Evolutionary conservation across 208 protist genomes (phyloP), one percentile per base, ranked within the genome.

Genomic region (Trypanosoma caninum): DNA sequence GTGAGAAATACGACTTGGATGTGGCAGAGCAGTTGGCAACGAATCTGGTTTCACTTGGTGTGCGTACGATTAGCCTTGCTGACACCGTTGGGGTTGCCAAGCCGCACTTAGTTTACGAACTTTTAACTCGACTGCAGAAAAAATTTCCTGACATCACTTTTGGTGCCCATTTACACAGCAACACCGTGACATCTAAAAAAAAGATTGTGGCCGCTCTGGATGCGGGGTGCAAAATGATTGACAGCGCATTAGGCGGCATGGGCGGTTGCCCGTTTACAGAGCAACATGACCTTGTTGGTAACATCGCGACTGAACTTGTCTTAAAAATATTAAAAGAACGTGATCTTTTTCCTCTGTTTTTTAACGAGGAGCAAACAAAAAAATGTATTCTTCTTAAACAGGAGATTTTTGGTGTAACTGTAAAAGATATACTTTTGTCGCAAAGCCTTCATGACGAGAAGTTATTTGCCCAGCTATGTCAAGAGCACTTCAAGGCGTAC

Each of bases 221-320:
- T 27, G 55, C 59, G 10, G 67, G 67, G 7, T 78, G 72, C 50
- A 42, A 18, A 3, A 42, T 70, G 25, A 35, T 78, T 25, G 72
- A 78, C 53, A 59, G 67, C 30, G 72, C 72, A n/a, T 27, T 78
- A 2, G 66, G 72, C 7, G 72, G 72, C 7, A 78, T 78, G 72
- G 72, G 72, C 2, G 72, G 72, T 2, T 78, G 72, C 41, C 72
- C 72, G 2, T 78, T 78, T 59, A 68, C 72, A 8, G 67, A 74
- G 33, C 52, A 69, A 16, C 18, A 58, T 20, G 50, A 59, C 20
- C 72, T 78, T 35, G 45, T 69, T 14, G 72, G 72, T n/a, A 78
- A 78, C 38, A 55, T 78, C 3, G 50, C 72, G 27, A 74, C 72
- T 1, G 72, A 78, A 51, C 8, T 53, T 18, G 55, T 78, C 16